Percentiles rank a stretch among this genome's conserved stretches.
Evolutionary conservation across 225 moss, liverwort and hornwort genomes (phyloP).

Genomic region (Bryum argenteum): DNA sequence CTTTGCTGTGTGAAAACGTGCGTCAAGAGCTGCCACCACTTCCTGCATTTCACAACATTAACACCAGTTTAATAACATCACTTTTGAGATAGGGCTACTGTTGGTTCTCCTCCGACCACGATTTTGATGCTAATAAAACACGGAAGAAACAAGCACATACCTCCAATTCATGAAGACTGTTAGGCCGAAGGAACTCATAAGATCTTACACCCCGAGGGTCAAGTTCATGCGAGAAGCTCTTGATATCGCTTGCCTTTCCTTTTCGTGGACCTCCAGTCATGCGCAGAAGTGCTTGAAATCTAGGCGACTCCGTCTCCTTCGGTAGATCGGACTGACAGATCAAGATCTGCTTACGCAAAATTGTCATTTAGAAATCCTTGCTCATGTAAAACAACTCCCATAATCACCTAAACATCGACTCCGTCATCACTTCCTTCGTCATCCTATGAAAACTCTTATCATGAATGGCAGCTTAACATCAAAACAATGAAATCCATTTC

Average conservation of each 20-base stretch:
- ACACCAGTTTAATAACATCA: background rate
- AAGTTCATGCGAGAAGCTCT: conserved; percentile 98
- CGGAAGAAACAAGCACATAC: conserved; percentile 39
- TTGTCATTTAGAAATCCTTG: background rate
- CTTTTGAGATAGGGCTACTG: background rate
- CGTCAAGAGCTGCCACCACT: conserved; percentile 76
- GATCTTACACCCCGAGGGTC: conserved; percentile 86
- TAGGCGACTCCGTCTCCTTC: conserved; percentile 92
- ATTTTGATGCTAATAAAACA: conserved; percentile 9
- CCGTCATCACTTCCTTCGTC: background rate
- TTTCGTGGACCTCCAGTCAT: conserved; percentile 87
- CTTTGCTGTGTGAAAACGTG: conserved; percentile 86
- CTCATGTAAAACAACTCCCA: background rate
- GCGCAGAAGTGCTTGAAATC: conserved; percentile 94
- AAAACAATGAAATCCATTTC: background rate
- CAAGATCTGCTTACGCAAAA: conserved; percentile 51
- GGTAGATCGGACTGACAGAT: conserved; percentile 73
- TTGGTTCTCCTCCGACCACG: background rate
- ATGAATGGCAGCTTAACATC: background rate
- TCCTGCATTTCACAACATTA: conserved; percentile 55
- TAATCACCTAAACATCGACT: background rate
- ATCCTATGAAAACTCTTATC: background rate
- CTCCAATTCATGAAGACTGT: conserved; percentile 89
- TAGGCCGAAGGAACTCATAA: conserved; percentile 70
- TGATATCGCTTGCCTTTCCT: conserved; percentile 78